Conservation (phyloP, 805 yeast species). For the Candida tibetensis region DNA sequence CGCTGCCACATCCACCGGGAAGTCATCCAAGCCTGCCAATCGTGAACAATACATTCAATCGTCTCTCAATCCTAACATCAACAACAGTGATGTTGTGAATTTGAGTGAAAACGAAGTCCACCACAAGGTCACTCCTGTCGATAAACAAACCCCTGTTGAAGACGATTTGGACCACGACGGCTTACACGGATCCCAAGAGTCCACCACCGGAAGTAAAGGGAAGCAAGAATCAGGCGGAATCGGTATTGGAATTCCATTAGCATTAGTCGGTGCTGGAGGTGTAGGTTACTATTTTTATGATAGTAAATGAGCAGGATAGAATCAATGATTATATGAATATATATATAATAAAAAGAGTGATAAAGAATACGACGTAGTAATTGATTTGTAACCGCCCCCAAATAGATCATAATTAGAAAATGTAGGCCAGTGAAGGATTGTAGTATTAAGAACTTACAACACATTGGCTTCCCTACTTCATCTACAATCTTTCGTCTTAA, state of each 20-base stretch:
- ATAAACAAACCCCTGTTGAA: constrained; percentile 28
- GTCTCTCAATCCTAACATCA: constrained; percentile 41
- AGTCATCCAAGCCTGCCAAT: constrained; percentile 30
- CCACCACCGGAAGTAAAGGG: constrained; percentile 1
- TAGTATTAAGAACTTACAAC: no score
- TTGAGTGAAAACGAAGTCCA: constrained; percentile 35
- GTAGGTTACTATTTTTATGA: constrained; percentile 25
- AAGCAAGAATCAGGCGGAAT: constrained; percentile 1
- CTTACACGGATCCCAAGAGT: constrained; percentile 9
- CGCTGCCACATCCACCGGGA: constrained; percentile 4
- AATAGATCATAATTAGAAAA: no score
- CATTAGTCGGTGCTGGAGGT: constrained; percentile 28
- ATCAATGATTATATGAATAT: no score
- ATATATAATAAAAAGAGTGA: no score
- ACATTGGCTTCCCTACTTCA: no score
- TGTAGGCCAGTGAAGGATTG: no score
- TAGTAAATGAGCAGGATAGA: no score
- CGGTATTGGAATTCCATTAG: constrained; percentile 18
- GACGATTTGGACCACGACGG: constrained; percentile 40
- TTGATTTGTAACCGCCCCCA: no score
- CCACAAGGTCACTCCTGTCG: constrained; percentile 32
- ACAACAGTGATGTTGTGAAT: constrained; percentile 33
- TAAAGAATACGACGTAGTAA: no score
- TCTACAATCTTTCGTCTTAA: no score
- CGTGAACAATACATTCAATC: constrained; percentile 40